Base-by-base conservation (phyloP, 345 rosid species). In the Populus nigra region DNA sequence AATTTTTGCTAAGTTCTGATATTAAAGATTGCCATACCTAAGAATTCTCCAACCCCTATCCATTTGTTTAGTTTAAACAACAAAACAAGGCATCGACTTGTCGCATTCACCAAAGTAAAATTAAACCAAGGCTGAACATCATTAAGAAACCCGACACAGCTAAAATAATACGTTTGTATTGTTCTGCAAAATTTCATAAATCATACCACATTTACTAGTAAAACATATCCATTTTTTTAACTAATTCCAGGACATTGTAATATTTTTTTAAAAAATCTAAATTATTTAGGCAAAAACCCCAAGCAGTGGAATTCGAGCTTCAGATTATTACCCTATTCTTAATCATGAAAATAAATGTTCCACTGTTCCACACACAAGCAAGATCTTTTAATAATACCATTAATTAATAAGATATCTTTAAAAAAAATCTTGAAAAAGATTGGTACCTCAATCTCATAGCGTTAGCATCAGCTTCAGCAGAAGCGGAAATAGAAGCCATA, bases 401-500 rank as follows among this genome's bases (percentile, higher is more conserved):
- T 23, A 9, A 23, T 11, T 59, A 41, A 41, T 10, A 10, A 33
- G 36, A 41, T 12, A 41, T 41, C 47, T 41, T 0, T 2, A 2
- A 2, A 41, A 41, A 41, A 41, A 41, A 10, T 39, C 4, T 41
- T 10, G 15, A 41, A 11, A 33, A 2, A 2, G 47, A 41, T 41
- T 41, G 57, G 53, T 72, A 92, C 98, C 99, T 93, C 84, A 96
- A 16, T 84, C 92, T 91, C 92, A 90, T 89, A 57, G 98, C 98
- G 59, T 93, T 90, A 74, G 90, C 83, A 79, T 93, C 97, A 1
- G 93, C 98, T 75, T 90, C 98, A 1, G 89, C 89, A 18, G 97
- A 90, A 0, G 97, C 91, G 67, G 93, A 91, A 79, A 96, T 94
- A 5, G 98, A 96, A 43, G 99, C 98, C 99, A 96, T 94, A 13